Evolutionary conservation across 768 basidiomycete species (phyloP).

Genomic region (Pulveroboletus ravenelii): DNA sequence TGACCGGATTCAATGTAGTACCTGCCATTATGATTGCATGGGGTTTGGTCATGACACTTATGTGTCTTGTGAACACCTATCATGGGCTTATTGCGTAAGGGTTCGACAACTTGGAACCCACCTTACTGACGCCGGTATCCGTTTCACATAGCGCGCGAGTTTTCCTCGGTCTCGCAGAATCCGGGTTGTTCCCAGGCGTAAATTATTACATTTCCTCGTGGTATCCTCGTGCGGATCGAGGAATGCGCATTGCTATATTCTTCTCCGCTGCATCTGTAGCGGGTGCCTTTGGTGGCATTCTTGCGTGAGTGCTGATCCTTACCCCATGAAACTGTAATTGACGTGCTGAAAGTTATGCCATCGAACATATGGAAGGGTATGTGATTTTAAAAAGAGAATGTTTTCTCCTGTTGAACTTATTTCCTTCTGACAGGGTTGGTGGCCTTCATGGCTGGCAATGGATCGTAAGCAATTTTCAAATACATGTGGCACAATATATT

Average conservation of each 20-base stretch:
- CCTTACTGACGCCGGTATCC: not conserved
- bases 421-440: constrained; percentile 14
- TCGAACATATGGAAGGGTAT: constrained; percentile 32
- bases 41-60: constrained; percentile 37
- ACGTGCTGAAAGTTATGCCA: constrained; percentile 30
- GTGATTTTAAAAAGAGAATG: constrained; percentile 15
- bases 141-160: constrained; percentile 30
- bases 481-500: not conserved
- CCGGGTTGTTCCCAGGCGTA: constrained; percentile 40
- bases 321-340: not conserved
- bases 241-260: constrained; percentile 55
- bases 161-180: constrained; percentile 46
- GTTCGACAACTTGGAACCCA: not conserved
- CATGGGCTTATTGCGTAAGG: constrained; percentile 30
- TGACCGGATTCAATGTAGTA: constrained; percentile 29
- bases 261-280: constrained; percentile 57
- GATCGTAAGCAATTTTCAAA: constrained; percentile 29
- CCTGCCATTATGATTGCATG: constrained; percentile 37
- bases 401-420: not conserved
- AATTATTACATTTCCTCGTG: constrained; percentile 50
- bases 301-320: constrained; percentile 33
- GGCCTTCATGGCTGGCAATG: constrained; percentile 36
- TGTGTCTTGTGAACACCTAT: constrained; percentile 35
- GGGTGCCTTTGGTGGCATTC: constrained; percentile 47
- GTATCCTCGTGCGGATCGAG: constrained; percentile 58